Conservation (phyloP, 305 asterid genomes). For the Fraxinus ornus region DNA sequence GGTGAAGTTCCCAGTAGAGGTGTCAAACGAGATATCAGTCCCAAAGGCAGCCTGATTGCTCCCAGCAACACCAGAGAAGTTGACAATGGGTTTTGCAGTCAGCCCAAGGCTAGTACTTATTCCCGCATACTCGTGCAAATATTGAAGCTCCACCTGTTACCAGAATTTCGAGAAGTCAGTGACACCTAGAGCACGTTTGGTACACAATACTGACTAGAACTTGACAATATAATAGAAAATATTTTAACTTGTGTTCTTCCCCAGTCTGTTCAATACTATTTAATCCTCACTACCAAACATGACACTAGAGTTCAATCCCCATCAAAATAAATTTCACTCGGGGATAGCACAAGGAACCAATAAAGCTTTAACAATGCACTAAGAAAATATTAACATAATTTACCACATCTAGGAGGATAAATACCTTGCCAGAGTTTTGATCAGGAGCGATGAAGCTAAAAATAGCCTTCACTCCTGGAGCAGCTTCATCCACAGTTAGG, state of each 20-base stretch:
- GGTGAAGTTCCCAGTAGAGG: slow-evolving; percentile 74
- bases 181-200: not conserved
- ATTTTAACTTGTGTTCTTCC: not conserved
- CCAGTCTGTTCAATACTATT: no score
- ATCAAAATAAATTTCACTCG: not conserved
- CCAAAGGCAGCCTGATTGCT: slow-evolving; percentile 58
- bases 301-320: not conserved
- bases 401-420: not conserved
- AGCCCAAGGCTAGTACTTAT: slow-evolving; percentile 71
- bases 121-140: slow-evolving; percentile 69
- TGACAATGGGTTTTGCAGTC: slow-evolving; percentile 64
- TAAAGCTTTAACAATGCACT: not conserved
- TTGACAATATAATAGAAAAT: not conserved
- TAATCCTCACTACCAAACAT: not conserved
- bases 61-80: slow-evolving; percentile 93
- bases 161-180: slow-evolving; percentile 4
- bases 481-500: slow-evolving; percentile 71
- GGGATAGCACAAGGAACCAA: not conserved
- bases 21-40: slow-evolving; percentile 83
- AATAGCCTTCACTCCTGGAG: slow-evolving; percentile 89
- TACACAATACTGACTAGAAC: not conserved
- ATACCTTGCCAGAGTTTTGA: slow-evolving; percentile 86
- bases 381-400: not conserved
- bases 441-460: slow-evolving; percentile 77
- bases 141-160: slow-evolving; percentile 66